Evolutionary conservation across 257 asterid species (phyloP), one percentile per base, ranked within the genome.

Genomic region (Ilex aquifolium): DNA sequence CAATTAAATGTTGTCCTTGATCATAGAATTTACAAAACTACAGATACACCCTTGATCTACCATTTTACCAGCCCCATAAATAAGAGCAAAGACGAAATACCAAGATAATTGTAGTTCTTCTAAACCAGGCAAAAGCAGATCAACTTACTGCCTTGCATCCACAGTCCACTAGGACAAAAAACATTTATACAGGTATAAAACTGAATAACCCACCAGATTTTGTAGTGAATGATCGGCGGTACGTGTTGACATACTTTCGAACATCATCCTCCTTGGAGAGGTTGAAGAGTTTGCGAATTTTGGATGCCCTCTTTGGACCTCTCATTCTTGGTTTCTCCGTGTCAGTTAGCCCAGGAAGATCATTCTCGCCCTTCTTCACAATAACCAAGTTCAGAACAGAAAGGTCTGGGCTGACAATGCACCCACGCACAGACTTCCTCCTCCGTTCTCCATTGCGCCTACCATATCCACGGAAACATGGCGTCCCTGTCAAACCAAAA

Each of bases 221-320:
- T 40, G 75, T 70, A 48, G 80, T 80, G 76, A 80, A 73, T 13
- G 78, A 70, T 0, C 85, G 74, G 50, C 85, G 80, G 74, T 76
- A 80, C 0, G 82, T 76, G 76, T 80, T 76, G 15, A 69, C 74
- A 32, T 69, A 69, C 69, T 69, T 69, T 46, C 69, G 44, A 5
- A 69, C 73, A 69, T 69, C 73, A 32, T 61, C 68, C 11, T 61
- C 71, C 65, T 59, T 66, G 21, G 71, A 46, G n/a, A 66, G 71
- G 60, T 66, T 59, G 64, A 66, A 58, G 60, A 58, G 71, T 48
- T 66, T 66, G 17, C 72, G 60, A 65, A 67, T 67, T 65, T 67
- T 67, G 3, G 72, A 67, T 13, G 72, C 72, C 46, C 72, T 67
- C 61, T 67, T 21, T 21, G 27, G 27, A 21, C 27, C 27, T 21